Conservation (phyloP, 1,284 basidiomycete genomes). For the Leucoagaricus sp. region DNA sequence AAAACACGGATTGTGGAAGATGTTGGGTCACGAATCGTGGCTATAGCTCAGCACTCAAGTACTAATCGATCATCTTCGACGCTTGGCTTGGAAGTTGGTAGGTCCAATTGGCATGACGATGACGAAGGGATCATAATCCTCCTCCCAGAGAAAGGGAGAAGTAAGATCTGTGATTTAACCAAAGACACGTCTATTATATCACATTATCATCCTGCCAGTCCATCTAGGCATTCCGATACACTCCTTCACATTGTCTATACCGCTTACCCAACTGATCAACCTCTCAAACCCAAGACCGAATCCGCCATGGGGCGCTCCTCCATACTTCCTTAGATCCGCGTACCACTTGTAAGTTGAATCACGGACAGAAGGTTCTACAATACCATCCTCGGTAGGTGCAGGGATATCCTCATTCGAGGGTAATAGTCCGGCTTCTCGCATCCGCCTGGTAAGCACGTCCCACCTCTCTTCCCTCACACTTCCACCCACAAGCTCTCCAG, state of each 20-base stretch:
- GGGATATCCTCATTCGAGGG: background rate
- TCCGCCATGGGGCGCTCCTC: slow-evolving; percentile 88
- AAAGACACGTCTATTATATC: slow-evolving; percentile 16
- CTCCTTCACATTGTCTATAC: slow-evolving; percentile 84
- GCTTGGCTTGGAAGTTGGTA: too few species aligned
- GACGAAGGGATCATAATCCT: too few species aligned
- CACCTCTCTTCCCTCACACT: slow-evolving; percentile 86
- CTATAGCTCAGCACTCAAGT: too few species aligned
- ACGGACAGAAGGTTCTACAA: slow-evolving; percentile 32
- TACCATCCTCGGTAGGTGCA: background rate
- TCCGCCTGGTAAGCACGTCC: slow-evolving; percentile 52
- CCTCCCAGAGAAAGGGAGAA: background rate
- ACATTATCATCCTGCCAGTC: slow-evolving; percentile 78
- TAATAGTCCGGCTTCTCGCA: slow-evolving; percentile 46
- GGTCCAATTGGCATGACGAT: too few species aligned
- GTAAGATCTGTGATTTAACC: background rate
- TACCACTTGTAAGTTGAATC: slow-evolving; percentile 81
- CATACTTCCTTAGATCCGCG: slow-evolving; percentile 75
- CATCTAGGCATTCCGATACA: slow-evolving; percentile 90
- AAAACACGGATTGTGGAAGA: too few species aligned
- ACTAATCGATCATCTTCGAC: too few species aligned
- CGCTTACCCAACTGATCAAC: slow-evolving; percentile 81
- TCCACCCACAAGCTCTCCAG: slow-evolving; percentile 93
- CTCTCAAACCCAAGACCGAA: slow-evolving; percentile 95
- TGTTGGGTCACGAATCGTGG: too few species aligned